Conservation (phyloP, 2,329 filamentous ascomycete genomes). For the Calycina marina region DNA sequence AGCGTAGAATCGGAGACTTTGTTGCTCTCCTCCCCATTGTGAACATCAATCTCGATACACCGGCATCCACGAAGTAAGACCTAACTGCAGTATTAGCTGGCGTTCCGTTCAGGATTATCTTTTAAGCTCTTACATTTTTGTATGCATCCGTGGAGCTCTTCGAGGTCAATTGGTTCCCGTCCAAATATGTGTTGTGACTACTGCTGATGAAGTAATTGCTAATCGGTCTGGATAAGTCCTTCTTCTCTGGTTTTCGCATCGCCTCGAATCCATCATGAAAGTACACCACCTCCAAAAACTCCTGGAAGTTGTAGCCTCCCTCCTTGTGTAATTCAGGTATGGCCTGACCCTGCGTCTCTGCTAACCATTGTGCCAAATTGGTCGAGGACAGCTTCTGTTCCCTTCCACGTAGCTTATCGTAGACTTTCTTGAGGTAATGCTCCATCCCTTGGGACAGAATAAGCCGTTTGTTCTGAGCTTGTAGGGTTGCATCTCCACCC, state of each 20-base stretch:
- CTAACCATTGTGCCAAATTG: conserved; percentile 35
- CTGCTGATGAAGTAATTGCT: conserved; percentile 84
- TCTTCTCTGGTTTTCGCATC: conserved; percentile 11
- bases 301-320: conserved; percentile 21
- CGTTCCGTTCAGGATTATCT: too few species aligned
- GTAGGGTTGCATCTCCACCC: conserved; percentile 14
- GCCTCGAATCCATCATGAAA: conserved; percentile 18
- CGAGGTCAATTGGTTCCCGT: conserved; percentile 72
- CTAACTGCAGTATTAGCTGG: conserved; percentile 24
- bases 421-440: conserved; percentile 33
- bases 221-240: conserved; percentile 21
- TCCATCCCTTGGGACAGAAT: conserved; percentile 35
- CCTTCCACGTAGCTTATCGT: conserved; percentile 27
- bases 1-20: conserved; percentile 16
- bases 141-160: conserved; percentile 64
- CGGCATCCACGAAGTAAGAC: conserved; percentile 65
- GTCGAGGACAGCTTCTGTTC: conserved; percentile 24
- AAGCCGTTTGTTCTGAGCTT: conserved; percentile 23
- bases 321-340: conserved; percentile 14
- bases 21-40: conserved; percentile 52
- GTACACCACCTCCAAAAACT: conserved; percentile 20
- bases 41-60: conserved; percentile 91
- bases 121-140: conserved; percentile 49
- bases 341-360: conserved; percentile 27
- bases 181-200: conserved; percentile 88